Evolutionary conservation across 192 early-diverging fungal genomes (phyloP), one percentile per base, ranked within the genome.

Genomic region (Entrophospora sp.): DNA sequence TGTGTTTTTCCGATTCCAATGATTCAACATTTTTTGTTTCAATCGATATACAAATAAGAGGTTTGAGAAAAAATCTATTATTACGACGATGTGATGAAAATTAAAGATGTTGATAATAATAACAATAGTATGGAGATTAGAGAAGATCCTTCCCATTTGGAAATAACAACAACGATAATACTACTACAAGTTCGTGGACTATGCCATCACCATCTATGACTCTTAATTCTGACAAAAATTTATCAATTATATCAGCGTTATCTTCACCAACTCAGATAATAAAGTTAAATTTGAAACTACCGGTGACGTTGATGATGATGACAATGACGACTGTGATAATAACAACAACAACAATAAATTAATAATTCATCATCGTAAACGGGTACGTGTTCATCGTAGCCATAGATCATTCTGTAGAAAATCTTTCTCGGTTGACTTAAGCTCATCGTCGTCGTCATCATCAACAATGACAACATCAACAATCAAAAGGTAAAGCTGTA

Each of bases 171-270:
- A 9, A 8, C 53, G 24, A 34, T 10, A 55, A 64, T 30, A 51
- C 16, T 8, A 20, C 52, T 27, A 51, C 52, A 28, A 66, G 25
- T 52, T 55, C 64, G 25, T 66, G 64, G 64, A 42, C 36, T 10
- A 66, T 66, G 38, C 25, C 31, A n/a, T n/a, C n/a, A n/a, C n/a
- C n/a, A n/a, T n/a, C n/a, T n/a, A n/a, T n/a, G n/a, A n/a, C n/a
- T n/a, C n/a, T n/a, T n/a, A n/a, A n/a, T n/a, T n/a, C n/a, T n/a
- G n/a, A n/a, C n/a, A n/a, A n/a, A n/a, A n/a, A n/a, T n/a, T n/a
- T n/a, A n/a, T n/a, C n/a, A n/a, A n/a, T n/a, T n/a, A n/a, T n/a
- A n/a, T n/a, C n/a, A n/a, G n/a, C n/a, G n/a, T n/a, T n/a, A n/a
- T n/a, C n/a, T n/a, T n/a, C n/a, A n/a, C n/a, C n/a, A n/a, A n/a